Base-by-base conservation (phyloP, 139 green algal species). In the Edaphochlamys debaryana region DNA sequence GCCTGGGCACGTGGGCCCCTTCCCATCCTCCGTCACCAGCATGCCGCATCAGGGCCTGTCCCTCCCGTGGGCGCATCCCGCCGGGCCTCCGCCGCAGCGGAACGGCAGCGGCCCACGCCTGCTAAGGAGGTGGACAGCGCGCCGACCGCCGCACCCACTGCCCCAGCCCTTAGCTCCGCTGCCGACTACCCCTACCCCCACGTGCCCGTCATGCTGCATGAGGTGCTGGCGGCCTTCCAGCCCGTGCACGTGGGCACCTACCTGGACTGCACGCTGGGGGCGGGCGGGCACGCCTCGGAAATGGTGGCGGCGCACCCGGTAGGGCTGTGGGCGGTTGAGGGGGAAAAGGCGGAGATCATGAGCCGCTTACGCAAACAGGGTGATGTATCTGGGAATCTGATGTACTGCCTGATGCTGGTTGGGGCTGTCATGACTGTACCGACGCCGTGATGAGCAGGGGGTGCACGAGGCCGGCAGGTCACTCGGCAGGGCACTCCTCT, bases 241-340 rank as follows among this genome's bases (percentile, higher is more conserved):
- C 60, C 76, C 4, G 22, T 82, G 19, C 1, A 3, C 23, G 38
- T 94, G 37, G 66, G 74, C 56, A 74, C 87, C 30, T 98, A 95
- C 74, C 85, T 98, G 17, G 96, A 99, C 79, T 94, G 95, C 74
- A 99, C 96, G 0, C 84, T 98, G 23, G 96, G 96, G 3, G 94
- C 95, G 29, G 96, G 89, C 13, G 96, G 96, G 0, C 96, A 99
- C 82, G 90, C 95, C 0, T 32, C 66, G 23, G 91, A 79, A 2
- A 72, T 99, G 34, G 42, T 95, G 23, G 17, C 73, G 4, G 70
- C 78, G 1, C 96, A 99, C 80, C 90, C 91, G 71, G 92, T 94
- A 40, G 36, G n/a, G 38, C 42, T 19, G 1, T 54, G 11, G 36
- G 34, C 15, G 23, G 23, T 22, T n/a, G n/a, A 81, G 6, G 54